phyloP scores from a whole-genome alignment of 176 grass and related monocot genomes.

The Bonia amplexicaulis region DNA sequence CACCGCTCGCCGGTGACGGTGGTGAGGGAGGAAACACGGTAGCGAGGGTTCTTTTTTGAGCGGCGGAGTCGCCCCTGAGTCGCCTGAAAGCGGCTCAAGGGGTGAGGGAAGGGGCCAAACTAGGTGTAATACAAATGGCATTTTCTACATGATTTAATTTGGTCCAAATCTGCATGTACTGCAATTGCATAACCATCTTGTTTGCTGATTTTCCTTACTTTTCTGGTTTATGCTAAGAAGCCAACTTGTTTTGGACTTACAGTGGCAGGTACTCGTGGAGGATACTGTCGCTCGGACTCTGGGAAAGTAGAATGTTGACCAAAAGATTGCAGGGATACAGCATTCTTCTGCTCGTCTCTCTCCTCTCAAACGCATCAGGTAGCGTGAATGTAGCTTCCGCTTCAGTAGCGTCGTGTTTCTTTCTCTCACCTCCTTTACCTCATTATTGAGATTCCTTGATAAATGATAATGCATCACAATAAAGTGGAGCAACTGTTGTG shows the following conservation, averaged over 20 bases:
- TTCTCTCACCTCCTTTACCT: not conserved
- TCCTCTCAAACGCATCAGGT: slow-evolving; percentile 40
- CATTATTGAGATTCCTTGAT: slow-evolving; percentile 33
- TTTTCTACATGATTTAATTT: not conserved
- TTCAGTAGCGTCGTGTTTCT: not conserved
- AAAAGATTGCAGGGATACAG: slow-evolving; percentile 42
- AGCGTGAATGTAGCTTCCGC: slow-evolving; percentile 5
- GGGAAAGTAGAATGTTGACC: slow-evolving; percentile 37
- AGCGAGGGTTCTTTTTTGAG: no score
- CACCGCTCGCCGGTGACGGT: no score
- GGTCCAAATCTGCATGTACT: not conserved
- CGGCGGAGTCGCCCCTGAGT: no score
- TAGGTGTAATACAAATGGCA: not conserved
- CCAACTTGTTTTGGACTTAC: not conserved
- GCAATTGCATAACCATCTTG: not conserved
- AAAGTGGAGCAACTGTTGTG: not conserved
- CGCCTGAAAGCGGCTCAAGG: no score
- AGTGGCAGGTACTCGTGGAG: not conserved
- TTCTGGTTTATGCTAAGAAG: not conserved
- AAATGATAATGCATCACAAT: not conserved
- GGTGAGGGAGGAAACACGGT: no score
- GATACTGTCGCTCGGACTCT: not conserved
- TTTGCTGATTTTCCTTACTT: not conserved
- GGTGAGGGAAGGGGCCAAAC: no score
- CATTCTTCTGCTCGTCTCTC: slow-evolving; percentile 34